Conservation (phyloP, 176 grass and related monocot genomes). For the Aegilops speltoides region DNA sequence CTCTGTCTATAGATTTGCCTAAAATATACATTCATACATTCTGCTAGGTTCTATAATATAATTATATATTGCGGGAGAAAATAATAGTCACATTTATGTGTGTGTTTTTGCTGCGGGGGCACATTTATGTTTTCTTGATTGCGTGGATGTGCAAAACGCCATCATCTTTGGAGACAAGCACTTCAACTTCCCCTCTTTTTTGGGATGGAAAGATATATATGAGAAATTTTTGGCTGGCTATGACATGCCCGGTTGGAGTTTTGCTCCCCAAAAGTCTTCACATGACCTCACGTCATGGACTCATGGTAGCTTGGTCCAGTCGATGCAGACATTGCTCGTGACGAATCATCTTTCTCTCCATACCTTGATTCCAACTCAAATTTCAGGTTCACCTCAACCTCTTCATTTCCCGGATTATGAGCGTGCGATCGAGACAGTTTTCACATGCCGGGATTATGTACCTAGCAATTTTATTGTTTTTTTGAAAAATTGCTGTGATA, state of each 20-base stretch:
- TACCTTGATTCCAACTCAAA: background rate
- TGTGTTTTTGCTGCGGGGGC: no score
- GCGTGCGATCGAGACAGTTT: background rate
- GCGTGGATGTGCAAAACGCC: no score
- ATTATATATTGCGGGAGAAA: no score
- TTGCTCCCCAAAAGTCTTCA: background rate
- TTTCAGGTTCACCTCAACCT: background rate
- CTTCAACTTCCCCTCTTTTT: background rate
- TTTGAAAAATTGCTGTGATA: no score
- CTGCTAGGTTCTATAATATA: no score
- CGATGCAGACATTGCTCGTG: background rate
- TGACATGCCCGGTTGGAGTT: background rate
- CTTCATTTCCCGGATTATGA: background rate
- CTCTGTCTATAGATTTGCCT: no score
- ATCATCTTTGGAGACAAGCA: no score
- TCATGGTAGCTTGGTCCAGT: background rate
- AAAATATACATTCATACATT: no score
- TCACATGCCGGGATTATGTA: background rate
- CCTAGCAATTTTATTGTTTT: no score
- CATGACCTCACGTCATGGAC: background rate
- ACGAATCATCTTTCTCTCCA: background rate
- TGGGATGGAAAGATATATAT: background rate
- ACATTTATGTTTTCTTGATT: no score
- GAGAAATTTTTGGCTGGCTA: background rate
- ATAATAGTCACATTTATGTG: no score